Evolutionary conservation across 257 asterid species (phyloP), one percentile per base, ranked within the genome.

Genomic region (Rauvolfia tetraphylla): DNA sequence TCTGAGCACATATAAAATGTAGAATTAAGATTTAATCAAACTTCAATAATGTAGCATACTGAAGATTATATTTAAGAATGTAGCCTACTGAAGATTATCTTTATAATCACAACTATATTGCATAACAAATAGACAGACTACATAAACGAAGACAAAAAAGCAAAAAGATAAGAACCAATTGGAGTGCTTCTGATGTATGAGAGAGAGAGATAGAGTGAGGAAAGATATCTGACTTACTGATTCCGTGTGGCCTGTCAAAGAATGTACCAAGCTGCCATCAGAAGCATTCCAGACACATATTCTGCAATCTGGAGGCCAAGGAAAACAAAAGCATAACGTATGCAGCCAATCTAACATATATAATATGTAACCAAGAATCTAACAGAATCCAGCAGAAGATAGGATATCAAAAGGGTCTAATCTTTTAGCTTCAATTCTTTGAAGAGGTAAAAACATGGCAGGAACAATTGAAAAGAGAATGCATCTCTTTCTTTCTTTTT

Each of bases 211-310:
- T 70, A 11, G 36, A 41, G 63, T 18, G 18, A 74, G 23, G 42
- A 18, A 27, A 36, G 69, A n/a, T 13, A 68, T 54, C 59, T n/a
- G 67, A 81, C 98, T 87, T 84, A 95, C 99, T 73, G 98, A 93
- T 49, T 88, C 89, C 61, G 95, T 93, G 84, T 95, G 99, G 79
- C 99, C 99, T 22, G 97, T 93, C 81, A 95, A 87, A 75, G 97
- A 93, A 84, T 93, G 99, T 69, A 95, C 98, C 82, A 95, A 89
- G 90, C 99, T 95, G 72, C 99, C 97, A 84, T 95, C 99, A 82
- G 87, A 88, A 83, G 99, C 99, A 86, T 95, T 95, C 99, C 99
- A 95, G 31, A 95, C 99, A 71, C 99, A 95, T 80, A 95, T 95
- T 84, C 99, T 90, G 90, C 97, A 91, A 88, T 95, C 98, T 95